Conservation (phyloP, 352 stramenopile genomes). For the Chrysophaeum taylorii region DNA sequence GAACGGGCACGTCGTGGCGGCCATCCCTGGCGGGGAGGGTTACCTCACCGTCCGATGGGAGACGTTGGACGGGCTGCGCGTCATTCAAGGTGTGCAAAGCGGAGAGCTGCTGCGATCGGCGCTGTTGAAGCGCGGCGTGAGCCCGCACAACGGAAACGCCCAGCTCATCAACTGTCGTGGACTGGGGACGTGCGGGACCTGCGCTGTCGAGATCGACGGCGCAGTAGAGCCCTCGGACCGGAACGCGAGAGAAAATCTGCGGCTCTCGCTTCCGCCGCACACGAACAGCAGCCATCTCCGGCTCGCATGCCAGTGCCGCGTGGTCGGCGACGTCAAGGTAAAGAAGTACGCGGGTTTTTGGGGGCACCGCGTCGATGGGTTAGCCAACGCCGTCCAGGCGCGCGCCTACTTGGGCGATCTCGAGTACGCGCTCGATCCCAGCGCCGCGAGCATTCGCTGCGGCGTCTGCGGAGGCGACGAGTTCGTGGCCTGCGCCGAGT, state of each 20-base stretch:
- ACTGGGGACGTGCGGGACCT: constrained; percentile 41
- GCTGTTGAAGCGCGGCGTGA: constrained; percentile 23
- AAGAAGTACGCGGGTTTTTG: constrained; percentile 39
- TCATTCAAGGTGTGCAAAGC: constrained; percentile 9
- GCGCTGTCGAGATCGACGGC: constrained; percentile 36
- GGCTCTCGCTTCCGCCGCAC: constrained; percentile 37
- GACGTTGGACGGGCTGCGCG: not conserved
- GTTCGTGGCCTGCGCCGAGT: not conserved
- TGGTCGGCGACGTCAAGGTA: constrained; percentile 31
- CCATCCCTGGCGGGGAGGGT: too few relatives aligned
- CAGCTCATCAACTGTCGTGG: constrained; percentile 42
- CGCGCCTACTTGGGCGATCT: constrained; percentile 38
- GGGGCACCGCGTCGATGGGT: constrained; percentile 20
- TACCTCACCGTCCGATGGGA: too few relatives aligned
- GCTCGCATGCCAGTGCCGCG: constrained; percentile 39
- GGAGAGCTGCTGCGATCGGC: constrained; percentile 37
- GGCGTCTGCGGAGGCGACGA: not conserved
- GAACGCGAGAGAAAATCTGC: constrained; percentile 30
- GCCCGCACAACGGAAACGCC: constrained; percentile 36
- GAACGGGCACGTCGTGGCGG: too few relatives aligned
- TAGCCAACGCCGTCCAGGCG: constrained; percentile 19
- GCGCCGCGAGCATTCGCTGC: constrained; percentile 23
- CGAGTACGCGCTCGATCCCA: constrained; percentile 37
- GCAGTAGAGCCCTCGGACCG: constrained; percentile 17
- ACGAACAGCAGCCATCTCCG: constrained; percentile 22